Conservation (phyloP, 371 early-diverging fungal species). For the Circinella umbellata region DNA sequence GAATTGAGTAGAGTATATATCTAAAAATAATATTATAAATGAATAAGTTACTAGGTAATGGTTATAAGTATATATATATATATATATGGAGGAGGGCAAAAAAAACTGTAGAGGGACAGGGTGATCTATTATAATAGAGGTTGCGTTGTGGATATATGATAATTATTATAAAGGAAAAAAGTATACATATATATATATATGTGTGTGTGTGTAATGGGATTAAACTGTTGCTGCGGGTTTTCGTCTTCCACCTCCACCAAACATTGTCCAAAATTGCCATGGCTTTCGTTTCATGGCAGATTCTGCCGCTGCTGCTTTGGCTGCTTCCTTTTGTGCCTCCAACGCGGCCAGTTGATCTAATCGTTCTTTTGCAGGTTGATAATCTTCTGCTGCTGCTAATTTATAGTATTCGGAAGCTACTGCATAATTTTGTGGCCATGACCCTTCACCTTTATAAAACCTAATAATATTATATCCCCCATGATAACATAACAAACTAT, state of each 20-base stretch:
- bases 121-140: too few species aligned
- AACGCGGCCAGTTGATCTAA: conserved; percentile 20
- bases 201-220: neutral
- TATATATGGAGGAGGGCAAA: neutral
- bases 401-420: conserved; percentile 51
- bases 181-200: too few species aligned
- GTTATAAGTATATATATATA: too few species aligned
- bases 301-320: conserved; percentile 1
- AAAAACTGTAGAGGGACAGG: too few species aligned
- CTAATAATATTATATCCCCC: conserved; percentile 16
- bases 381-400: conserved; percentile 46
- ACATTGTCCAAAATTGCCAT: conserved; percentile 28
- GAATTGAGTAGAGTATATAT: too few species aligned
- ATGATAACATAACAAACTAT: too few species aligned
- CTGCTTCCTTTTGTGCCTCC: conserved; percentile 18
- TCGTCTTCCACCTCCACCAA: conserved; percentile 22
- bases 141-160: too few species aligned
- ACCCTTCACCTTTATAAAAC: conserved; percentile 47
- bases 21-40: too few species aligned
- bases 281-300: conserved; percentile 13
- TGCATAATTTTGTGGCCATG: conserved; percentile 41
- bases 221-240: conserved; percentile 10
- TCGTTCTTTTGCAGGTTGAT: conserved; percentile 38
- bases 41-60: too few species aligned
- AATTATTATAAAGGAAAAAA: too few species aligned